A percentile compares a stretch with the other conserved stretches of the same genome.
phyloP scores from a whole-genome alignment of 2,329 filamentous ascomycete species.

The Tricladium varicosporioides region DNA sequence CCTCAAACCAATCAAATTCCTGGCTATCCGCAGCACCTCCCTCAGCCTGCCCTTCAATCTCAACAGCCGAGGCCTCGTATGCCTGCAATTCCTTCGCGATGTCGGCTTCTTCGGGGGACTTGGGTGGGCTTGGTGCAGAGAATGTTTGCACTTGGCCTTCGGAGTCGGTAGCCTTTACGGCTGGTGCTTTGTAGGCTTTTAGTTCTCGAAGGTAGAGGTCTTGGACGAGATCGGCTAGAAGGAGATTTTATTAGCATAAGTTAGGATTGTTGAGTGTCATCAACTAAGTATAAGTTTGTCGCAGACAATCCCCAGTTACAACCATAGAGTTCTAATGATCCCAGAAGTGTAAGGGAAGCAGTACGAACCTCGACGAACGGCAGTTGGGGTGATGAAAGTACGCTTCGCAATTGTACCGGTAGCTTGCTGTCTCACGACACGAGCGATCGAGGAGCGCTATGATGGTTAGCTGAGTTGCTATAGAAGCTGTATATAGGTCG shows the following conservation, averaged over 20 bases:
- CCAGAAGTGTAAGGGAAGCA: neutral
- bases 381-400: slow-evolving; percentile 36
- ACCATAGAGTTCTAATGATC: neutral
- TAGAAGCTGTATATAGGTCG: slow-evolving; percentile 19
- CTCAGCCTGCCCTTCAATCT: slow-evolving; percentile 84
- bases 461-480: slow-evolving; percentile 20
- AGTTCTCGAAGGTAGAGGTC: slow-evolving; percentile 97
- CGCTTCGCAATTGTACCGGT: slow-evolving; percentile 30
- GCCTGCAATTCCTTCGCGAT: slow-evolving; percentile 88
- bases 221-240: slow-evolving; percentile 88
- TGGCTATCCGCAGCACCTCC: slow-evolving; percentile 55
- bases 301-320: neutral
- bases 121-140: slow-evolving; percentile 72
- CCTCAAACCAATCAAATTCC: slow-evolving; percentile 76
- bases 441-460: slow-evolving; percentile 36
- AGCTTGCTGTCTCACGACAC: slow-evolving; percentile 33
- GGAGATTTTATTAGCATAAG: neutral
- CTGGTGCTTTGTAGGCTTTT: slow-evolving; percentile 86
- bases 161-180: slow-evolving; percentile 81
- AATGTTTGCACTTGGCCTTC: slow-evolving; percentile 92
- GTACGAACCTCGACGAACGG: slow-evolving; percentile 35
- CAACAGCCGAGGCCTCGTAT: slow-evolving; percentile 91
- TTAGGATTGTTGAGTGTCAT: neutral
- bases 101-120: slow-evolving; percentile 90
- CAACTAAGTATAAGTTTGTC: no score